Evolutionary conservation across 495 filamentous ascomycete species (phyloP).

Genomic region (Aspergillus mulundensis): DNA sequence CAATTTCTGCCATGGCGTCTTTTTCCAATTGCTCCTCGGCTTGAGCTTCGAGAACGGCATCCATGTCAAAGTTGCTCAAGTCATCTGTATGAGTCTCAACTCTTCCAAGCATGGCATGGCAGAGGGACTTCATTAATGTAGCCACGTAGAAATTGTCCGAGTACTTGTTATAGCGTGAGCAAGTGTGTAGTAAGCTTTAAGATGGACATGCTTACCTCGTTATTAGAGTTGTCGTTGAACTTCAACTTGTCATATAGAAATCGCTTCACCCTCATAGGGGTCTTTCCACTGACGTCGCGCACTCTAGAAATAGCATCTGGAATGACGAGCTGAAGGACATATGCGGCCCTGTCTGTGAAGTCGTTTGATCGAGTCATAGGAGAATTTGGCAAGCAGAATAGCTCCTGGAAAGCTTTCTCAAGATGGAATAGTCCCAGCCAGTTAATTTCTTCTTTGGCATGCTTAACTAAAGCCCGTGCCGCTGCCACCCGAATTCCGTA

Average conservation of each 20-base stretch:
- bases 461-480: slow-evolving; percentile 65
- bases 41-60: slow-evolving; percentile 46
- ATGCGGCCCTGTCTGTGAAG: slow-evolving; percentile 77
- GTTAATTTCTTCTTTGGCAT: slow-evolving; percentile 62
- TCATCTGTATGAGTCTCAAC: slow-evolving; percentile 37
- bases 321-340: slow-evolving; percentile 77
- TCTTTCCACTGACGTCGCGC: slow-evolving; percentile 68
- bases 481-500: slow-evolving; percentile 85
- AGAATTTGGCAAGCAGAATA: slow-evolving; percentile 75
- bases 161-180: slow-evolving; percentile 38
- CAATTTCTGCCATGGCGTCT: slow-evolving; percentile 75
- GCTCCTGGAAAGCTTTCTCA: slow-evolving; percentile 73
- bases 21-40: slow-evolving; percentile 62
- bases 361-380: slow-evolving; percentile 81
- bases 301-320: slow-evolving; percentile 73
- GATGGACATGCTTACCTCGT: slow-evolving; percentile 47
- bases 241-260: slow-evolving; percentile 85
- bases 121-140: slow-evolving; percentile 72
- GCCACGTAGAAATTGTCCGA: slow-evolving; percentile 88
- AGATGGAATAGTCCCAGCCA: slow-evolving; percentile 85
- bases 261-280: slow-evolving; percentile 66
- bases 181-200: not conserved
- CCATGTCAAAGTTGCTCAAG: slow-evolving; percentile 45
- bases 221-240: slow-evolving; percentile 90
- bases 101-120: slow-evolving; percentile 65